Percentiles rank a stretch among this genome's conserved stretches.
Conservation (phyloP, 108 stramenopile genomes). For the Pseudonitzschia multiseries region DNA sequence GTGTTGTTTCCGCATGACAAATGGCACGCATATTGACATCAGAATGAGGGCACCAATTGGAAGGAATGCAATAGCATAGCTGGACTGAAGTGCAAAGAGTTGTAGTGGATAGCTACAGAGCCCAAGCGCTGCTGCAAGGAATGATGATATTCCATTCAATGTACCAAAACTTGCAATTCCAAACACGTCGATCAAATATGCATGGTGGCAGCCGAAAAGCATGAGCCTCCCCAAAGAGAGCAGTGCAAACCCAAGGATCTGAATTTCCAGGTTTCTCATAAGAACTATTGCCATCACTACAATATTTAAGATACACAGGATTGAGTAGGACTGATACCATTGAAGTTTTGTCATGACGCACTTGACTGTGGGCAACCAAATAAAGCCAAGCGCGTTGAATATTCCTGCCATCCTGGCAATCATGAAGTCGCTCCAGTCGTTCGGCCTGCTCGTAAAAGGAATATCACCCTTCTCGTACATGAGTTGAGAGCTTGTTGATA, state of each 20-base stretch:
- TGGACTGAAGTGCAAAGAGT: neutral
- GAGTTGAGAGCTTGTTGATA: constrained; percentile 17
- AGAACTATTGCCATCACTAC: constrained; percentile 15
- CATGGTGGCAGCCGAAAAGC: constrained; percentile 23
- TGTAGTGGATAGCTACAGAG: constrained; percentile 20
- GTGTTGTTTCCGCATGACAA: neutral
- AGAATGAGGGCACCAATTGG: neutral
- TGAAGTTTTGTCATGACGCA: neutral
- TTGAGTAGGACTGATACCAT: constrained; percentile 4
- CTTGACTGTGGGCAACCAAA: constrained; percentile 20
- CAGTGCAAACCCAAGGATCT: constrained; percentile 8
- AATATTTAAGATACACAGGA: neutral
- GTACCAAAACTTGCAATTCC: constrained; percentile 18
- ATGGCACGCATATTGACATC: neutral
- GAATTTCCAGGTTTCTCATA: constrained; percentile 12
- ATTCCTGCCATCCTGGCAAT: constrained; percentile 15
- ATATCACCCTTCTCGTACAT: constrained; percentile 25
- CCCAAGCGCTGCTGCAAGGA: constrained; percentile 19
- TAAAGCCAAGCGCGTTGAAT: constrained; percentile 14
- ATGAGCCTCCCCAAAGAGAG: constrained; percentile 4
- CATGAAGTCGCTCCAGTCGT: constrained; percentile 19
- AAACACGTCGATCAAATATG: constrained; percentile 20
- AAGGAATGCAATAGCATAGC: constrained; percentile 15
- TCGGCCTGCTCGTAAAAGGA: constrained; percentile 15
- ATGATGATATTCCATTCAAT: constrained; percentile 23